A percentile compares a stretch with the other conserved stretches of the same genome.
These are phyloP conservation scores for Fusarium camptoceras DNA, from an alignment of 2,329 filamentous ascomycete genomes.

Conservation along the genomic window DNA sequence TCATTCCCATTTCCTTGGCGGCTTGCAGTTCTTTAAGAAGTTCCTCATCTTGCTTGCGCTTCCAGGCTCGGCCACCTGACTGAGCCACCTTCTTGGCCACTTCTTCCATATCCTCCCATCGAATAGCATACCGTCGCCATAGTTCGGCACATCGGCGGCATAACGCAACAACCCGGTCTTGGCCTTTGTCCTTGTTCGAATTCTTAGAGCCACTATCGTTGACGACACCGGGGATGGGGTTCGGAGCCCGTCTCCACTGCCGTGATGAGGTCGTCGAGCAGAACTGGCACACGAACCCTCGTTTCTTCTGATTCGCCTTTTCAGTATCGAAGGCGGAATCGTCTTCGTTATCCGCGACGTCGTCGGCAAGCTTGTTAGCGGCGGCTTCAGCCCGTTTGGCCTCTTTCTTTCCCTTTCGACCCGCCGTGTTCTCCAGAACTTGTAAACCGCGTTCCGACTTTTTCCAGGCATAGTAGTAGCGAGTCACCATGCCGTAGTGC, in stretches of 20 bases:
- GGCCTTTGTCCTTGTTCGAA: constrained; percentile 80
- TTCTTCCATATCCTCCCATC: constrained; percentile 95
- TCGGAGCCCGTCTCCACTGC: constrained; percentile 92
- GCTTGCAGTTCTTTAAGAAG: constrained; percentile 78
- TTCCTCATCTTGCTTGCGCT: constrained; percentile 92
- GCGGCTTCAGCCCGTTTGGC: constrained; percentile 78
- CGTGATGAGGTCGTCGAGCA: constrained; percentile 83
- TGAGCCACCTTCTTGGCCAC: constrained; percentile 87
- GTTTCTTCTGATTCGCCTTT: constrained; percentile 83
- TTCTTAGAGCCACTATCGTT: constrained; percentile 67
- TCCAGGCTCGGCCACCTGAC: constrained; percentile 84
- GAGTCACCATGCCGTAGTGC: constrained; percentile 82
- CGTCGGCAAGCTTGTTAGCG: constrained; percentile 83
- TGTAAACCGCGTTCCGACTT: constrained; percentile 87
- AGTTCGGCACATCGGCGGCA: constrained; percentile 91
- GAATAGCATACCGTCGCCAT: constrained; percentile 95
- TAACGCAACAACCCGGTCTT: constrained; percentile 81
- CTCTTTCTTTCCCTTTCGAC: constrained; percentile 91
- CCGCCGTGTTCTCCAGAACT: constrained; percentile 90
- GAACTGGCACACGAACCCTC: constrained; percentile 93
- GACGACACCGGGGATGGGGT: constrained; percentile 76
- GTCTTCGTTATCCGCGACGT: constrained; percentile 91
- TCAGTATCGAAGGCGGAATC: constrained; percentile 95
- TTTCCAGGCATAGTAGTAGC: constrained; percentile 98
- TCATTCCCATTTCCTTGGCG: constrained; percentile 68